Conservation (phyloP, 1,284 basidiomycete species). For the Polyporus tsugae region DNA sequence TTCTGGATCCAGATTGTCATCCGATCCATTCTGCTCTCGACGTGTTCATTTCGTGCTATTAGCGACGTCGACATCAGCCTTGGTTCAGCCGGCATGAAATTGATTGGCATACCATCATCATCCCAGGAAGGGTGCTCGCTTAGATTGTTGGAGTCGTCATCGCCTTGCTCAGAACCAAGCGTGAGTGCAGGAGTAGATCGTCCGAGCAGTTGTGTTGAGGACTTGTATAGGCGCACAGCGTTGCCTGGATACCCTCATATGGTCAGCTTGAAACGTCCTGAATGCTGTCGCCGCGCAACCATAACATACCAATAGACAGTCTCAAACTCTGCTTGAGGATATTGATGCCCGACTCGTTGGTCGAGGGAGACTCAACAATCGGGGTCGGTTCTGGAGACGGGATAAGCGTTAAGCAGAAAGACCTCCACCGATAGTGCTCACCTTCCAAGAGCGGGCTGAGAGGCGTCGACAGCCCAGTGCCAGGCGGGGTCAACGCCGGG, state of each 20-base stretch:
- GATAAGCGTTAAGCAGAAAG: neutral
- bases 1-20: conserved; percentile 81
- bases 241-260: conserved; percentile 51
- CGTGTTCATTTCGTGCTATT: conserved; percentile 28
- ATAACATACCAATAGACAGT: conserved; percentile 68
- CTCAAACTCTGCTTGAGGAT: conserved; percentile 72
- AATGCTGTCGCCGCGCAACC: neutral
- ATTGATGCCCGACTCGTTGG: conserved; percentile 44
- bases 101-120: conserved; percentile 44
- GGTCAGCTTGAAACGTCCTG: neutral
- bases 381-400: conserved; percentile 33
- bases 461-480: conserved; percentile 32
- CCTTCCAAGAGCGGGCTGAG: conserved; percentile 43
- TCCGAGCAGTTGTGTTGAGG: conserved; percentile 50
- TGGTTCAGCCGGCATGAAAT: conserved; percentile 48
- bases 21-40: conserved; percentile 66
- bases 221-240: conserved; percentile 62
- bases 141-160: conserved; percentile 39
- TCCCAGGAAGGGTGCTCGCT: conserved; percentile 57
- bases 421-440: conserved; percentile 11
- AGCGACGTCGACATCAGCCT: conserved; percentile 35
- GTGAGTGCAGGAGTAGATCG: conserved; percentile 34
- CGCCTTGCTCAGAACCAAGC: conserved; percentile 29
- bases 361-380: conserved; percentile 30
- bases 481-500: conserved; percentile 23